Percentiles rank a stretch among this genome's conserved stretches.
These are phyloP conservation scores for Quillaja saponaria DNA, from an alignment of 306 rosid genomes.

Conservation along the genomic window DNA sequence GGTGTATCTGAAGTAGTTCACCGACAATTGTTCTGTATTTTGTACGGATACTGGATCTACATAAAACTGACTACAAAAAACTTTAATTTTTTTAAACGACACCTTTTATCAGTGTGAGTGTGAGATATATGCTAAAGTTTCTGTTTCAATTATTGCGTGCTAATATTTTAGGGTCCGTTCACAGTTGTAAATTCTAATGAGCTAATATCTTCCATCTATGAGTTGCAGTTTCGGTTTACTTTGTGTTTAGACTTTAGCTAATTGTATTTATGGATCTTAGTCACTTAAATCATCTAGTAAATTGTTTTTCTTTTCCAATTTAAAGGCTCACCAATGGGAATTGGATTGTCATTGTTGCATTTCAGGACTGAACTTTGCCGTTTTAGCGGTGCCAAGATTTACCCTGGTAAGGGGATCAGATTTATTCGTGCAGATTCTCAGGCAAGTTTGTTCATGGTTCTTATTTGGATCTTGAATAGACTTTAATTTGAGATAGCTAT, in stretches of 20 bases:
- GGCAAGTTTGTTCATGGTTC: not conserved
- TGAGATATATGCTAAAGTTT: no score
- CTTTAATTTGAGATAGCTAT: not conserved
- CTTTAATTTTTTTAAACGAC: no score
- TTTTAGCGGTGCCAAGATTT: constrained; percentile 26
- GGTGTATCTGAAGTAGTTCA: no score
- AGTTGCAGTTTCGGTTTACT: not conserved
- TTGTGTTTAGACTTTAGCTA: not conserved
- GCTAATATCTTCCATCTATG: not conserved
- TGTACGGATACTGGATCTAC: no score
- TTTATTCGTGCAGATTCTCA: constrained; percentile 24
- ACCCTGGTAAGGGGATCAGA: constrained; percentile 26
- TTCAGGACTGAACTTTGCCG: constrained; percentile 30
- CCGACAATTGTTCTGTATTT: no score
- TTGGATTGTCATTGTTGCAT: not conserved
- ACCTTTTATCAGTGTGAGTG: no score
- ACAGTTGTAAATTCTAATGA: not conserved
- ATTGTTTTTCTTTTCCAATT: not conserved
- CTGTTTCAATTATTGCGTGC: no score
- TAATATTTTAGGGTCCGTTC: not conserved
- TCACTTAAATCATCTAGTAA: not conserved
- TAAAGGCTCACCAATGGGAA: not conserved
- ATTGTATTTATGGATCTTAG: not conserved
- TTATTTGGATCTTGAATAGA: not conserved
- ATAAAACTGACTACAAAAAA: no score